phyloP scores from a whole-genome alignment of 2,329 filamentous ascomycete species.

The Colletotrichum karsti region DNA sequence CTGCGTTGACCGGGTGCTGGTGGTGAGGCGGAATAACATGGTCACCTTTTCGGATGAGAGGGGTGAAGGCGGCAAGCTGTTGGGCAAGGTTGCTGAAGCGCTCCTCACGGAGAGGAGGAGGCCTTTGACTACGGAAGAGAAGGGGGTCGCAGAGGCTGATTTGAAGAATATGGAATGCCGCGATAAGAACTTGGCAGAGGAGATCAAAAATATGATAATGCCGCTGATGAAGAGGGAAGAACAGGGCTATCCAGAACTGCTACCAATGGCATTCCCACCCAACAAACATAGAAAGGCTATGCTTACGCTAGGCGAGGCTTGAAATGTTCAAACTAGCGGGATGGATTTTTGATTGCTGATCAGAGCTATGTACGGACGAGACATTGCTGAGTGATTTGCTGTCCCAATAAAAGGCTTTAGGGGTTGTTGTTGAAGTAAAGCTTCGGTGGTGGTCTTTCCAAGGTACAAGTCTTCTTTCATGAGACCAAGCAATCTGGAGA shows the following conservation, averaged over 20 bases:
- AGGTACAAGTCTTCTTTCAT: too few species aligned
- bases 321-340: too few species aligned
- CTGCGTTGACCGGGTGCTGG: conserved; percentile 44
- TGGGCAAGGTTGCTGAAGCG: conserved; percentile 31
- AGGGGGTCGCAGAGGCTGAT: conserved; percentile 33
- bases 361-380: too few species aligned
- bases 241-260: conserved; percentile 24
- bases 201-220: conserved; percentile 36
- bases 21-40: conserved; percentile 47
- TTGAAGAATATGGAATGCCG: conserved; percentile 34
- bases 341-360: too few species aligned
- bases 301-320: conserved; percentile 12
- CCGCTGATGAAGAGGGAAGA: conserved; percentile 27
- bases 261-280: conserved; percentile 31
- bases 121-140: conserved; percentile 37
- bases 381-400: too few species aligned
- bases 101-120: conserved; percentile 37
- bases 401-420: too few species aligned
- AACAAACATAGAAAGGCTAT: background rate
- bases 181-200: conserved; percentile 32
- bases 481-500: too few species aligned
- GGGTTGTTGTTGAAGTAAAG: too few species aligned
- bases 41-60: conserved; percentile 39
- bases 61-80: background rate
- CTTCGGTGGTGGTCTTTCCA: too few species aligned